phyloP scores from a whole-genome alignment of 441 rosid species.

The Theobroma grandiflorum region DNA sequence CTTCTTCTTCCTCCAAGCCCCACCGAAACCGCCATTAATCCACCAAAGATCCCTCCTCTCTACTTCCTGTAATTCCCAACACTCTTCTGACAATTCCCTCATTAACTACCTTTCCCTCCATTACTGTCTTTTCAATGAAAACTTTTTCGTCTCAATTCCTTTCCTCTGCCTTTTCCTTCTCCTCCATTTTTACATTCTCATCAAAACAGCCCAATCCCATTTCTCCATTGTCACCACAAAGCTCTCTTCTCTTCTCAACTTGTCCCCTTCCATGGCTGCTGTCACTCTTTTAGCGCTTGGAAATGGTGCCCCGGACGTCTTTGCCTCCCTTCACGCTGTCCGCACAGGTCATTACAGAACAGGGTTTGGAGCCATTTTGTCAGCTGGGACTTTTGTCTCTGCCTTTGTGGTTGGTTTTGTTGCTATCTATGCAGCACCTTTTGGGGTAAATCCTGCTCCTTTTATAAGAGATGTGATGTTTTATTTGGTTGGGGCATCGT shows the following conservation, averaged over 20 bases:
- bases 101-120: slow-evolving; percentile 72
- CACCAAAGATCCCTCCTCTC: slow-evolving; percentile 51
- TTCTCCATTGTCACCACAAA: slow-evolving; percentile 90
- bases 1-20: slow-evolving; percentile 49
- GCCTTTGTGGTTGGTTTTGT: slow-evolving; percentile 95
- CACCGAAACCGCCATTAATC: slow-evolving; percentile 11
- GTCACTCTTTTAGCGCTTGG: slow-evolving; percentile 94
- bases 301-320: slow-evolving; percentile 95
- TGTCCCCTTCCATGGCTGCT: slow-evolving; percentile 92
- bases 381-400: slow-evolving; percentile 92
- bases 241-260: slow-evolving; percentile 69
- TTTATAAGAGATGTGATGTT: slow-evolving; percentile 87
- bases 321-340: slow-evolving; percentile 86
- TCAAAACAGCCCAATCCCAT: slow-evolving; percentile 93
- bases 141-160: slow-evolving; percentile 58
- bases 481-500: slow-evolving; percentile 71
- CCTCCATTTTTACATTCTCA: slow-evolving; percentile 84
- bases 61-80: slow-evolving; percentile 44
- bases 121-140: slow-evolving; percentile 58
- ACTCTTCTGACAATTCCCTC: slow-evolving; percentile 53
- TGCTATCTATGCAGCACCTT: slow-evolving; percentile 90
- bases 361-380: slow-evolving; percentile 90
- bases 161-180: slow-evolving; percentile 63
- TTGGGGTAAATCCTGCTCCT: slow-evolving; percentile 69
- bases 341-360: slow-evolving; percentile 85